These are phyloP conservation scores for Hypoxylon sp. DNA, from an alignment of 2,329 filamentous ascomycete genomes.

Conservation along the genomic window DNA sequence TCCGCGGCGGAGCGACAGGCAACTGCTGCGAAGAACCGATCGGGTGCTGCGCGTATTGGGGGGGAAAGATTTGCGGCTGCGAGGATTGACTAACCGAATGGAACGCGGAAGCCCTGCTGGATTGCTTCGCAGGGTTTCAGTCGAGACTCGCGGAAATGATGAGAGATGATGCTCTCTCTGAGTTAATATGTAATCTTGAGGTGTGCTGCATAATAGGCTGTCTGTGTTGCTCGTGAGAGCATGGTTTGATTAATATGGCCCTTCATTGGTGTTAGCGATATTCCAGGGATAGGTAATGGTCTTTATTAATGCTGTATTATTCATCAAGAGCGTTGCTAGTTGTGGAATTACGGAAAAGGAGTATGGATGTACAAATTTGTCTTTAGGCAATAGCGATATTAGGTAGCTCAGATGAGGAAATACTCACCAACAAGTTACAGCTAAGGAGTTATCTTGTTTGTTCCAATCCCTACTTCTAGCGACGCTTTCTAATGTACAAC, in stretches of 20 bases:
- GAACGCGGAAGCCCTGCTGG: background rate
- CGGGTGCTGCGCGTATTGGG: constrained; percentile 22
- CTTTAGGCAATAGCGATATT: constrained; percentile 21
- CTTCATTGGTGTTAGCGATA: background rate
- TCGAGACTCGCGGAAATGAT: background rate
- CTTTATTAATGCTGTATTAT: background rate
- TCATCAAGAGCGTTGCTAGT: constrained; percentile 14
- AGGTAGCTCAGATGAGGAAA: background rate
- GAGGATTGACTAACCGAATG: background rate
- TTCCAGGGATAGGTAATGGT: background rate
- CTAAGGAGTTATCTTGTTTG: background rate
- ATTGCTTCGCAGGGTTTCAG: background rate
- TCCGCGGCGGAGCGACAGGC: constrained; percentile 23
- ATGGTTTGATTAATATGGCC: background rate
- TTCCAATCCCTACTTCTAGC: background rate
- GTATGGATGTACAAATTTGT: constrained; percentile 11
- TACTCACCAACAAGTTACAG: background rate
- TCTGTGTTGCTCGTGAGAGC: background rate
- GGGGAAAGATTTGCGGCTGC: constrained; percentile 19
- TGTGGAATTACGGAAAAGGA: background rate
- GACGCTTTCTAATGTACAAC: constrained; percentile 27
- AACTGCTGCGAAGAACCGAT: constrained; percentile 23
- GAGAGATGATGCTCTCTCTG: background rate
- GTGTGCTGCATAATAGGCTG: background rate
- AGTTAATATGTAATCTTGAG: background rate